Percentiles rank a stretch among this genome's conserved stretches.
Evolutionary conservation across 371 early-diverging fungal genomes (phyloP).

Genomic region (Mucor piriformis): DNA sequence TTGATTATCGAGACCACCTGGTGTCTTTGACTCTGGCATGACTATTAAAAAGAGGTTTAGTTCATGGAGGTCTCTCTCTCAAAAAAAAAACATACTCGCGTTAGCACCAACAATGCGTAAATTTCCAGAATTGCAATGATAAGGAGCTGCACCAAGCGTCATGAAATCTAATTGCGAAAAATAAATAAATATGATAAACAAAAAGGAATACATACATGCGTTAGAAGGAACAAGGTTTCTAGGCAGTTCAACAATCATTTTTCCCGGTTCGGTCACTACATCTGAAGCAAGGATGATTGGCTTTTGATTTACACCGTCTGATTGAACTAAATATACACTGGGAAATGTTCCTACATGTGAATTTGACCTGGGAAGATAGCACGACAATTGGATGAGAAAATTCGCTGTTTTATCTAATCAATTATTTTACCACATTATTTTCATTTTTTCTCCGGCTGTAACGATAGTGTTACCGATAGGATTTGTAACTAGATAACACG

Average conservation of each 20-base stretch:
- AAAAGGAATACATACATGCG: conserved; percentile 17
- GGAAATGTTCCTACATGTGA: conserved; percentile 20
- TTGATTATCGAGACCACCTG: conserved; percentile 2
- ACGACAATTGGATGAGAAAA: background rate
- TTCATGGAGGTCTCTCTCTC: too few species aligned
- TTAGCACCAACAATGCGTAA: conserved; percentile 22
- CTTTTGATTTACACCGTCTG: conserved; percentile 12
- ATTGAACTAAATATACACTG: conserved; percentile 21
- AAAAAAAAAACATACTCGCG: conserved; percentile 1
- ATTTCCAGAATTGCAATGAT: conserved; percentile 26
- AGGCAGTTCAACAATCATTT: conserved; percentile 15
- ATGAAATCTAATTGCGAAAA: conserved; percentile 18
- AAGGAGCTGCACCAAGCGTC: conserved; percentile 24
- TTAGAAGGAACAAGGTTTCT: conserved; percentile 23
- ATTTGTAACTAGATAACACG: conserved; percentile 11
- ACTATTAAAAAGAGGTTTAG: conserved; percentile 1
- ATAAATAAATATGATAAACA: background rate
- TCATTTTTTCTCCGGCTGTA: conserved; percentile 31
- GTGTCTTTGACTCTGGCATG: conserved; percentile 13
- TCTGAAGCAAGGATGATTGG: conserved; percentile 20
- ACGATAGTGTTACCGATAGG: conserved; percentile 33
- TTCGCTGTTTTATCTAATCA: conserved; percentile 3
- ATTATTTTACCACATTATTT: conserved; percentile 24
- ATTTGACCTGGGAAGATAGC: conserved; percentile 16
- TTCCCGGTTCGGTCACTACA: conserved; percentile 9